phyloP scores from a whole-genome alignment of 352 stramenopile species.

The Globisporangium lucens region DNA sequence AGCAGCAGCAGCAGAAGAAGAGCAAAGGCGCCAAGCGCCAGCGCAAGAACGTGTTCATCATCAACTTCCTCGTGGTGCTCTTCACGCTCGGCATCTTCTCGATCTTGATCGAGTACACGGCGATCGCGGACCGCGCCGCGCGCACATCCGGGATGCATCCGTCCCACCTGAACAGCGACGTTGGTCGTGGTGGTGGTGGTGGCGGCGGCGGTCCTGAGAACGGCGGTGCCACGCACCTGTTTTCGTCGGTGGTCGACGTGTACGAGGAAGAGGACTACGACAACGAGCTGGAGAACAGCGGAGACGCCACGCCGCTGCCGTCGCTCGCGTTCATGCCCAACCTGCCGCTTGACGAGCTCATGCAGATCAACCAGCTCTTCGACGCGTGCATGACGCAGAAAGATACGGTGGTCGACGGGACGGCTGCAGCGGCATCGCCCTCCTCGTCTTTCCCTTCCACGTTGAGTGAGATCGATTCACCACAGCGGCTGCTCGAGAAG shows the following conservation, averaged over 20 bases:
- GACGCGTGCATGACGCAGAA: constrained; percentile 8
- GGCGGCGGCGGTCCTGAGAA: background rate
- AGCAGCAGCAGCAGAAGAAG: background rate
- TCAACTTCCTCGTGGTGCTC: constrained; percentile 11
- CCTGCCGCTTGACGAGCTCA: background rate
- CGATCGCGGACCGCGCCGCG: constrained; percentile 8
- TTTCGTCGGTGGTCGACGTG: constrained; percentile 5
- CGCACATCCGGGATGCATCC: background rate
- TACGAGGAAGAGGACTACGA: constrained; percentile 9
- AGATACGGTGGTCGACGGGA: background rate
- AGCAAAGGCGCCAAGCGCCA: background rate
- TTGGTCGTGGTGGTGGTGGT: background rate
- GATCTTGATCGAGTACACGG: constrained; percentile 13
- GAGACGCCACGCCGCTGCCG: background rate
- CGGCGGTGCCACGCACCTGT: constrained; percentile 7
- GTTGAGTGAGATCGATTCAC: background rate
- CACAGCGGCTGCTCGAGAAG: background rate
- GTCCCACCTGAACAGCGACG: background rate
- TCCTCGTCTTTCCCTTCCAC: background rate
- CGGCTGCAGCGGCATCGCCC: background rate
- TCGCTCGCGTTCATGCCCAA: constrained; percentile 4
- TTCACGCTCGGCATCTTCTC: constrained; percentile 12
- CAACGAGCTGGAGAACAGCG: background rate
- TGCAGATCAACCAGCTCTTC: constrained; percentile 11
- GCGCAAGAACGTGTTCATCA: constrained; percentile 14